Evolutionary conservation across 495 filamentous ascomycete species (phyloP).

Genomic region (Aspergillus incahuasiensis): DNA sequence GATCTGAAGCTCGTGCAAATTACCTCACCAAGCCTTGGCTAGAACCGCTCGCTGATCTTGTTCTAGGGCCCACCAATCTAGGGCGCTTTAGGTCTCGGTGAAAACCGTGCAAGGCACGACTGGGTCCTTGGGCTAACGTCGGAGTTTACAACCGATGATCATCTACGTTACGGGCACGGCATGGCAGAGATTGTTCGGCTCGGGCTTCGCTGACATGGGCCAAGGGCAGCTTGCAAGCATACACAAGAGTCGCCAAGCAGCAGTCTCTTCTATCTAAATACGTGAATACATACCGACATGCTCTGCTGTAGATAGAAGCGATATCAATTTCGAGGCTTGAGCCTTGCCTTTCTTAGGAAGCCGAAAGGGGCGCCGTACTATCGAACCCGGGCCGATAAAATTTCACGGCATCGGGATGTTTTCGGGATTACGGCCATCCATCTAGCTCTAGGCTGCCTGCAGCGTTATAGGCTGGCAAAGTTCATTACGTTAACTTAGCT

Average conservation of each 20-base stretch:
- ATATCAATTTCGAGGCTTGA: neutral
- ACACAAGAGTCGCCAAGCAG: neutral
- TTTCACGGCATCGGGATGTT: neutral
- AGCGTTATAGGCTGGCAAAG: neutral
- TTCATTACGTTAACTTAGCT: neutral
- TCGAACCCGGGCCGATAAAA: neutral
- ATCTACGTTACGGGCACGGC: neutral
- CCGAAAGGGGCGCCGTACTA: neutral
- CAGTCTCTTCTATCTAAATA: neutral
- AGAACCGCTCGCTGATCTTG: neutral
- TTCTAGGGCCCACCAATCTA: neutral
- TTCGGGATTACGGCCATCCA: neutral
- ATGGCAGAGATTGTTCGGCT: neutral
- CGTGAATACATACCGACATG: no score
- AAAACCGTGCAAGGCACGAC: neutral
- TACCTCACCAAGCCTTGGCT: neutral
- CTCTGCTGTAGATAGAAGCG: no score
- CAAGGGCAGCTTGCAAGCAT: neutral
- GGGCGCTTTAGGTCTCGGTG: neutral
- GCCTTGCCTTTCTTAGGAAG: neutral
- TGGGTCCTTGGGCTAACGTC: neutral
- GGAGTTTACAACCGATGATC: neutral
- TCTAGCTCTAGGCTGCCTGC: neutral
- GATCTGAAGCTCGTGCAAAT: neutral
- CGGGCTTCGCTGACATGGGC: no score